Evolutionary conservation across 2,329 filamentous ascomycete species (phyloP).

Genomic region (Trichoderma koningiopsis): DNA sequence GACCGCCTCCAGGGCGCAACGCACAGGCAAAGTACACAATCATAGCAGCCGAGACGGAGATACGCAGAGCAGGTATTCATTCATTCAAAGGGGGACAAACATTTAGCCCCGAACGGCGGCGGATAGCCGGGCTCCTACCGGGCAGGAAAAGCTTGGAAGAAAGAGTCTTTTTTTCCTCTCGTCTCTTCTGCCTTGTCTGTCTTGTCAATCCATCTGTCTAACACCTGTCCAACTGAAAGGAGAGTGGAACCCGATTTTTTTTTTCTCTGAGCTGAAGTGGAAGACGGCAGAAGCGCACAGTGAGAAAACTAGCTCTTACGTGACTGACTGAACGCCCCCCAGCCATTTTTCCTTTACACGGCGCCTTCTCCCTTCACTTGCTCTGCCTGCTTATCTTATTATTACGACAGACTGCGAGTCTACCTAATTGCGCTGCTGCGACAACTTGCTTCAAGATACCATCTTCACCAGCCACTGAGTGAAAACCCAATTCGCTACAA

Average conservation of each 20-base stretch:
- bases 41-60: background rate
- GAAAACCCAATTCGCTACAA: background rate
- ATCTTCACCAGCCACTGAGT: background rate
- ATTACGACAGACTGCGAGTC: background rate
- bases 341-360: slow-evolving; percentile 7
- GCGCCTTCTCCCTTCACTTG: background rate
- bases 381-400: background rate
- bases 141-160: background rate
- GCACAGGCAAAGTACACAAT: background rate
- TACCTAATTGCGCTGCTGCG: background rate
- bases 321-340: background rate
- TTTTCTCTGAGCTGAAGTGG: background rate
- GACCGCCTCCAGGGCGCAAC: background rate
- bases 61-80: background rate
- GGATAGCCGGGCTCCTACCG: background rate
- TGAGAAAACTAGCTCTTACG: background rate
- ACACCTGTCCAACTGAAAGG: background rate
- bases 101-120: background rate
- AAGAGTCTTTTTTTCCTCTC: background rate
- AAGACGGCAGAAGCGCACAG: background rate
- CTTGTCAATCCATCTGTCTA: background rate
- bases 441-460: background rate
- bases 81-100: background rate
- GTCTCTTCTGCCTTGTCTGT: background rate
- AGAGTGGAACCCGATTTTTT: background rate